Percentiles rank a stretch among this genome's conserved stretches.
phyloP scores from a whole-genome alignment of 2,329 filamentous ascomycete species.

The Ambrosiella xylebori region DNA sequence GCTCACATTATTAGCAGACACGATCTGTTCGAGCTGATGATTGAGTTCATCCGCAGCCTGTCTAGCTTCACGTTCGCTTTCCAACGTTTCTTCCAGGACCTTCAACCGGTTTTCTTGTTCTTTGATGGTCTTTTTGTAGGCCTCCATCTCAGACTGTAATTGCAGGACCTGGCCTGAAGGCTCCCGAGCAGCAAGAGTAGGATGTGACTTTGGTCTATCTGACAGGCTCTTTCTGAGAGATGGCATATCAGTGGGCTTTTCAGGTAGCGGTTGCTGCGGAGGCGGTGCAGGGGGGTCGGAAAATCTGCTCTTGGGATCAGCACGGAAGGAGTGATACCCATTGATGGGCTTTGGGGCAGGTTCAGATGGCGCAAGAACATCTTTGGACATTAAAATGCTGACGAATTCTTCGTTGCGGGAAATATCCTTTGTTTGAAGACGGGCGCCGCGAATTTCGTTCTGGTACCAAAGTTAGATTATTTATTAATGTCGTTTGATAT shows the following conservation, averaged over 20 bases:
- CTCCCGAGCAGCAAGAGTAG: slow-evolving; percentile 40
- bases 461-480: slow-evolving; percentile 21
- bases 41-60: slow-evolving; percentile 72
- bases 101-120: slow-evolving; percentile 15
- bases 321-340: slow-evolving; percentile 40
- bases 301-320: slow-evolving; percentile 68
- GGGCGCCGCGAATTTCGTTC: slow-evolving; percentile 81
- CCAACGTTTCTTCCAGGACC: slow-evolving; percentile 57
- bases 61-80: slow-evolving; percentile 63
- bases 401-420: slow-evolving; percentile 69
- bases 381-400: slow-evolving; percentile 56
- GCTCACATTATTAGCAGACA: slow-evolving; percentile 2
- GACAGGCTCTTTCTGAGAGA: slow-evolving; percentile 60
- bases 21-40: slow-evolving; percentile 44
- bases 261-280: slow-evolving; percentile 79
- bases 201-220: slow-evolving; percentile 48
- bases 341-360: slow-evolving; percentile 29
- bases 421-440: slow-evolving; percentile 74
- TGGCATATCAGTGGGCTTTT: slow-evolving; percentile 63
- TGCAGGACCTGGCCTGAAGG: slow-evolving; percentile 58
- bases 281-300: slow-evolving; percentile 87
- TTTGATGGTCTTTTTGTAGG: slow-evolving; percentile 70
- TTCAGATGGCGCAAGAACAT: slow-evolving; percentile 39
- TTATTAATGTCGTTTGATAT: not conserved
- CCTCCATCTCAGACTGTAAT: slow-evolving; percentile 68